A percentile compares a stretch with the other conserved stretches of the same genome.
These are phyloP conservation scores for Polygonum aviculare DNA, from an alignment of 148 eudicot species.

Conservation along the genomic window DNA sequence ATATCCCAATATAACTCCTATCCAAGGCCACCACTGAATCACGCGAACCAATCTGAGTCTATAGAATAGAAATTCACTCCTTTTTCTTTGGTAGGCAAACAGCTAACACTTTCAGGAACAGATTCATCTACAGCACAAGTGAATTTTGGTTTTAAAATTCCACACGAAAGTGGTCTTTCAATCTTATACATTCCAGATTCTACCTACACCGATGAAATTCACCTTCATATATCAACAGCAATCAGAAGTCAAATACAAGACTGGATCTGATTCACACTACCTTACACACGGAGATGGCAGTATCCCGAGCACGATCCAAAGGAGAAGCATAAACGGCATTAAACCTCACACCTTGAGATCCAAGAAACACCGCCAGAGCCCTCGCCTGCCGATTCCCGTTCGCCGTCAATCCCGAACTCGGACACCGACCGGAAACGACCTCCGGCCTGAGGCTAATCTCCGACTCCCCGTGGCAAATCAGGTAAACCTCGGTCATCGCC, in stretches of 20 bases:
- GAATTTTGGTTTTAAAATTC: not conserved
- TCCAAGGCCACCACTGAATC: not conserved
- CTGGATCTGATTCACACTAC: slow-evolving; percentile 17
- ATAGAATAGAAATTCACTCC: not conserved
- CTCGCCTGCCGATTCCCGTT: slow-evolving; percentile 84
- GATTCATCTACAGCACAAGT: not conserved
- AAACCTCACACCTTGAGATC: slow-evolving; percentile 76
- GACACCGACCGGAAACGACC: slow-evolving; percentile 64
- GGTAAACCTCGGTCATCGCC: slow-evolving; percentile 40
- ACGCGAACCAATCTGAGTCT: not conserved
- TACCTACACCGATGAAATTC: not conserved
- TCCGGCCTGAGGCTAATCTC: slow-evolving; percentile 77
- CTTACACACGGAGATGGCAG: slow-evolving; percentile 78
- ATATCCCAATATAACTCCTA: not conserved
- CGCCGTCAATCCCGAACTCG: slow-evolving; percentile 45
- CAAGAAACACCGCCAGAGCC: slow-evolving; percentile 80
- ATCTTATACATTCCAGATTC: not conserved
- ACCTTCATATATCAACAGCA: not conserved
- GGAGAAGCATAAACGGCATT: slow-evolving; percentile 80
- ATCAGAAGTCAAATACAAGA: not conserved
- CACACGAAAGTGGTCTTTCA: too few relatives aligned
- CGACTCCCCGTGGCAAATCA: slow-evolving; percentile 75
- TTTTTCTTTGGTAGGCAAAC: not conserved
- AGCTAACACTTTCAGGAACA: not conserved
- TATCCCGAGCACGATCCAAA: slow-evolving; percentile 76